Evolutionary conservation across 352 stramenopile genomes (phyloP), one percentile per base, ranked within the genome.

Genomic region (Pythium rishiriense): DNA sequence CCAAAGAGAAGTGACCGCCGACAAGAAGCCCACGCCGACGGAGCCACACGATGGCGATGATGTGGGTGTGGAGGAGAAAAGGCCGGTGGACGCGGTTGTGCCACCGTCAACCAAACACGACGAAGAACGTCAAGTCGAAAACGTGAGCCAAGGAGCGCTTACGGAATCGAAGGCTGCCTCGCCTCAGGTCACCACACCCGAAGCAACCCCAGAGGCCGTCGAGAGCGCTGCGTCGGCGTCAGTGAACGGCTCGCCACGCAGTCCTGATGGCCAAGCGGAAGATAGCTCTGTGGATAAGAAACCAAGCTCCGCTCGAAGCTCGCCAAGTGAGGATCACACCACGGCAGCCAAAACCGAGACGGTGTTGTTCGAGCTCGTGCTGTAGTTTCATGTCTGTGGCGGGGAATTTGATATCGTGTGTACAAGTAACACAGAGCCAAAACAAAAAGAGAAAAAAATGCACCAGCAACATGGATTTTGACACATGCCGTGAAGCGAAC

Each of bases 281-380:
- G 9, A 24, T 4, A 25, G 7, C 21, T n/a, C 19, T n/a, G 29
- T 28, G 25, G 11, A 43, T n/a, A 17, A 43, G 37, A 43, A 12
- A 8, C 37, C 2, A 43, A 17, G 37, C 37, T 43, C 37, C 19
- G 37, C 12, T 12, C 37, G n/a, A n/a, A 43, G 6, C 37, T 22
- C 55, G 9, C 29, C 28, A 15, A 45, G 31, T n/a, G 22, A 55
- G 33, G 46, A 53, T 4, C 24, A 29, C 3, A 5, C 19, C 8
- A 15, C 47, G 41, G 10, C 43, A n/a, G 24, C 64, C 22, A 45
- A 62, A 43, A 57, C 56, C 4, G 63, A 77, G 35, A 63, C 62
- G 33, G 70, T 90, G 68, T 65, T 90, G 29, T 90, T 87, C 61
- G 81, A 90, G 66, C 86, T 85, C 70, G 79, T 87, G 43, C 63